Evolutionary conservation across 805 yeast species (phyloP), one percentile per base, ranked within the genome.

Genomic region (Metschnikowia sp.): DNA sequence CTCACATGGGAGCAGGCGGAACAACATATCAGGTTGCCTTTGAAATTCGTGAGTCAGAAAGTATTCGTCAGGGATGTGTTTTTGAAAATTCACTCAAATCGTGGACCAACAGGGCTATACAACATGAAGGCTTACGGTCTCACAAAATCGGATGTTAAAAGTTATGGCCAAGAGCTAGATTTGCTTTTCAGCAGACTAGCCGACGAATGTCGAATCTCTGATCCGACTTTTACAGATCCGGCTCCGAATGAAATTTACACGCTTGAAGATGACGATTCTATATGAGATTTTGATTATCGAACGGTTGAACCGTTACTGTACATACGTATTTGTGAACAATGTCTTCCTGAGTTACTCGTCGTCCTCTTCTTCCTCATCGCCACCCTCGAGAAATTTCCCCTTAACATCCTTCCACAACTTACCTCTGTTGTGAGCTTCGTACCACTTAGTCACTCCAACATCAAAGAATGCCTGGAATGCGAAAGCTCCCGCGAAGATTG

Each of bases 361-460:
- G 30, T 78, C 88, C 10, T 74, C 86, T 3, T 70, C 84, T 6
- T 49, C 59, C 46, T 75, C 87, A 45, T 69, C 82, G 50, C 73
- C 79, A 61, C 79, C 84, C 51, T 72, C 81, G 40, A 75, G 75
- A 55, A 77, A 69, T 54, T 72, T 75, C 45, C 75, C 74, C 72
- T 82, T 86, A 61, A 87, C 82, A 61, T 86, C 94, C 57, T 82
- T 78, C 95, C 95, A 87, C 72, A 86, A 81, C 74, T 86, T 87
- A 59, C 94, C 95, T 66, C 76, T 79, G 81, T 87, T 87, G 77
- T 84, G 89, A 68, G 72, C 69, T 62, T 83, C 87, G 75, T 83
- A 86, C 85, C 85, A 86, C 41, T 62, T 63, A 60, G 85, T 86
- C 53, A 86, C 75, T 53, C 77, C 83, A 52, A 70, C 66, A 65